phyloP scores from a whole-genome alignment of 352 stramenopile genomes.

The Phytophthora europaea region DNA sequence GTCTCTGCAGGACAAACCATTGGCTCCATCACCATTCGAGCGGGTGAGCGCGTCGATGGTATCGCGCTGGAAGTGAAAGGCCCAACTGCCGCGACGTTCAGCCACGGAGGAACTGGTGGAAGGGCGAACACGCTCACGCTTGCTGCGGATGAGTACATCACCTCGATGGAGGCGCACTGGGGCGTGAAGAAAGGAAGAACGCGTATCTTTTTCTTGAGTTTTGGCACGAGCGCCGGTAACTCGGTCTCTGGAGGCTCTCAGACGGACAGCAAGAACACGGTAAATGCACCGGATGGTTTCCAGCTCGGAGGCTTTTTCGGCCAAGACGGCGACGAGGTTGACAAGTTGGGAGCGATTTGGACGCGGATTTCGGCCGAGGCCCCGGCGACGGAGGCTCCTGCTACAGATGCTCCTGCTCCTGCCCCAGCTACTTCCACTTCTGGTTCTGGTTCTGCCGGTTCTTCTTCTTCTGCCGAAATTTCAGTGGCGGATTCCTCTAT shows the following conservation, averaged over 20 bases:
- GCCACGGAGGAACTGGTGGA: not conserved
- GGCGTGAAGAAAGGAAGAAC: constrained; percentile 25
- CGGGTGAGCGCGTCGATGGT: constrained; percentile 23
- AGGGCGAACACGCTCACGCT: not conserved
- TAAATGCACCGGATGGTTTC: constrained; percentile 35
- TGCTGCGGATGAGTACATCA: constrained; percentile 24
- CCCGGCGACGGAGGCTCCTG: not conserved
- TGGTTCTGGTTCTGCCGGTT: not conserved
- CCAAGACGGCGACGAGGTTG: constrained; percentile 26
- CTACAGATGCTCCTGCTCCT: not conserved
- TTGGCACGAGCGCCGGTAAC: constrained; percentile 33
- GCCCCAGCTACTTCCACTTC: not conserved
- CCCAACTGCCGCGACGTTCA: constrained; percentile 29
- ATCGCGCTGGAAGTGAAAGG: constrained; percentile 26
- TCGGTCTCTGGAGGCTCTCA: constrained; percentile 15
- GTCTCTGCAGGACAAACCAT: constrained; percentile 25
- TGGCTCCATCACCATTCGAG: constrained; percentile 29
- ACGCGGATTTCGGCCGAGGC: constrained; percentile 26
- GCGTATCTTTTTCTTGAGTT: constrained; percentile 33
- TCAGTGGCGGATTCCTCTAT: not conserved
- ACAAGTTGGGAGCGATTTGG: constrained; percentile 38
- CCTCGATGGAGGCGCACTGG: constrained; percentile 41
- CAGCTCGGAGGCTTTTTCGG: constrained; percentile 40
- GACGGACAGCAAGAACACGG: constrained; percentile 27
- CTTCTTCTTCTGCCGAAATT: not conserved